Evolutionary conservation across 129 eudicot species (phyloP), one percentile per base, ranked within the genome.

Genomic region (Rutidosis leptorrhynchoides): DNA sequence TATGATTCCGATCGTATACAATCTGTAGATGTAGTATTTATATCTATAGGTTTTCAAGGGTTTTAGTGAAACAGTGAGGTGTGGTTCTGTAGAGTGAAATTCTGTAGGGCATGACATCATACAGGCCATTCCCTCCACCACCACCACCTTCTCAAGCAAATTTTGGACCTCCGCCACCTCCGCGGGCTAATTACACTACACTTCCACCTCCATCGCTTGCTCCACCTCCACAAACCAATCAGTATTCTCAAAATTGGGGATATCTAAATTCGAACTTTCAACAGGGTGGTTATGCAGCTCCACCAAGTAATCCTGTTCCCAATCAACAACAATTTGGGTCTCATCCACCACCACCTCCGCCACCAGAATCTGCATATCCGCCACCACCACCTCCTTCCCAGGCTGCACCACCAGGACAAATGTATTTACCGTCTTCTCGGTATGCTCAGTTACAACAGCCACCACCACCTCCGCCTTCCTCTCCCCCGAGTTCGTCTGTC

Each of bases 51-150:
- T 17, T n/a, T 27, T 46, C 33, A 63, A 74, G 80, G 80, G 79
- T 74, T 69, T 64, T 79, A 57, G 77, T 46, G 16, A 7, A 64
- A 51, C 15, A 33, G 32, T 77, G 29, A 43, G 67, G 19, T 23
- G 55, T 72, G 24, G 63, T 32, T 59, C 61, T 37, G 25, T 49
- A 32, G 63, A 60, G 70, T 49, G 6, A 33, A 33, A 49, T 33
- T 62, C 55, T 33, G 21, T 24, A 49, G 69, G 66, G 57, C 56
- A 90, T 90, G 96, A 94, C 95, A 27, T 90, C 97, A 0, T 90
- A 90, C 68, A 63, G 97, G 80, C 96, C 97, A 58, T 90, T 84
- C 73, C 96, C 88, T 63, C 97, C 96, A 21, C 86, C 95, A 26
- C 86, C 95, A 23, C 84, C 95, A 10, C 82, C 91, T 23, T 74